Evolutionary conservation across 2,329 filamentous ascomycete species (phyloP).

Genomic region (Cordyceps farinosa): DNA sequence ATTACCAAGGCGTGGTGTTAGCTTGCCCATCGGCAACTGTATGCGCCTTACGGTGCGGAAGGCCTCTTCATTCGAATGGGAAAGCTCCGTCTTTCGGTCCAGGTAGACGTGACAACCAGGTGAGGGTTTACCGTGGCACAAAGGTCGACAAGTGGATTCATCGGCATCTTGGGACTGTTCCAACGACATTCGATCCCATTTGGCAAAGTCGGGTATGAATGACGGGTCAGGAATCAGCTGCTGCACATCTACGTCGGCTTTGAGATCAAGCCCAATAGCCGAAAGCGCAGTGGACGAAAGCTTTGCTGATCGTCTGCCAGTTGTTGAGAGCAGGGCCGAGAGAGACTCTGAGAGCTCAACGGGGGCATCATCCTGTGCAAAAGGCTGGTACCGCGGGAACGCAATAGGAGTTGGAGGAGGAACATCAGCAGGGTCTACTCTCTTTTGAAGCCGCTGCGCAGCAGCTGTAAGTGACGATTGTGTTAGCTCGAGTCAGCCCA

Average conservation of each 20-base stretch:
- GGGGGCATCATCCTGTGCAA: constrained; percentile 30
- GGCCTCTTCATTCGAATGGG: constrained; percentile 53
- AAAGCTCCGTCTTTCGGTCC: constrained; percentile 57
- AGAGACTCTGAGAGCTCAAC: constrained; percentile 37
- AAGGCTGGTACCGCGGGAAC: constrained; percentile 46
- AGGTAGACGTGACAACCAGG: constrained; percentile 57
- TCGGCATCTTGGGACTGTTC: constrained; percentile 50
- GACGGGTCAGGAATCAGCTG: constrained; percentile 53
- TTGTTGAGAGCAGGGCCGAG: constrained; percentile 48
- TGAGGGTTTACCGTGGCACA: constrained; percentile 52
- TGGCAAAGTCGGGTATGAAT: constrained; percentile 50
- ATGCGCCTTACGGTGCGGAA: constrained; percentile 60
- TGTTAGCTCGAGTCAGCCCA: constrained; percentile 3
- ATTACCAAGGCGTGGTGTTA: constrained; percentile 55
- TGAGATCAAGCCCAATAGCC: constrained; percentile 56
- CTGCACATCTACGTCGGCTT: constrained; percentile 43
- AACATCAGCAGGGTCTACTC: constrained; percentile 47
- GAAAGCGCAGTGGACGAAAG: constrained; percentile 47
- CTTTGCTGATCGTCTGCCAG: constrained; percentile 44
- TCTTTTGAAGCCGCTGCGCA: constrained; percentile 16
- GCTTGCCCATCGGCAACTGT: constrained; percentile 50
- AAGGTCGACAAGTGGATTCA: constrained; percentile 42
- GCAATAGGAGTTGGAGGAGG: constrained; percentile 54
- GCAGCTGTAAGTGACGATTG: not conserved
- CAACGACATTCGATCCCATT: constrained; percentile 47